Base-by-base conservation (phyloP, 306 rosid species). In the Ammopiptanthus mongolicus region DNA sequence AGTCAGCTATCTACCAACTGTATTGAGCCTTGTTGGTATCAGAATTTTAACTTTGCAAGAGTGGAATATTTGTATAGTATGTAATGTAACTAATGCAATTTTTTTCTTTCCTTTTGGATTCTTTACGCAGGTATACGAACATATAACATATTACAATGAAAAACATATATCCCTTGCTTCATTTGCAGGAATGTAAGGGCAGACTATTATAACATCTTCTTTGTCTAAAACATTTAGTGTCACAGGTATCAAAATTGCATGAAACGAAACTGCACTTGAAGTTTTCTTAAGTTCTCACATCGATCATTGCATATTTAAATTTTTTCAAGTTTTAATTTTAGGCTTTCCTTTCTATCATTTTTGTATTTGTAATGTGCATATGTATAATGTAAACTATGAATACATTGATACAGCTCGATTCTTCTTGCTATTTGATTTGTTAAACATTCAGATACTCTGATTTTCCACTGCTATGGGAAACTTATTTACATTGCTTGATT, bases 181-280 rank as follows among this genome's bases (percentile, higher is more conserved):
- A 12, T 78, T 93, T 42, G 81, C 91, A 21, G 93, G 89, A 80
- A 93, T 93, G 97, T 89, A 85, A 78, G 89, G 75, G 63, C 84
- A 92, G 84, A 89, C 98, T 41, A 65, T 93, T 53, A 86, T 89
- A 80, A 91, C 96, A 14, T 93, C 98, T 18, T 93, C 98, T 19
- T 71, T 93, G 75, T 91, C 96, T 36, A 91, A 93, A 72, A 85
- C 97, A 18, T 93, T 85, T 77, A 59, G 92, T 68, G 89, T 91
- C 59, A 93, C 98, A 87, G 98, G 97, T 93, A 64, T 89, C 58
- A 65, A 69, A 59, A 62, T 36, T 65, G 42, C 69, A 22, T 17
- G 58, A 69, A 65, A 29, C 76, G 67, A 74, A 57, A 62, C 72
- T 34, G 52, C 25, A 9, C 22, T 37, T 31, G 8, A 29, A 75